Evolutionary conservation across 208 protist genomes (phyloP), one percentile per base, ranked within the genome.

Genomic region (Acanthamoeba lenticulata): DNA sequence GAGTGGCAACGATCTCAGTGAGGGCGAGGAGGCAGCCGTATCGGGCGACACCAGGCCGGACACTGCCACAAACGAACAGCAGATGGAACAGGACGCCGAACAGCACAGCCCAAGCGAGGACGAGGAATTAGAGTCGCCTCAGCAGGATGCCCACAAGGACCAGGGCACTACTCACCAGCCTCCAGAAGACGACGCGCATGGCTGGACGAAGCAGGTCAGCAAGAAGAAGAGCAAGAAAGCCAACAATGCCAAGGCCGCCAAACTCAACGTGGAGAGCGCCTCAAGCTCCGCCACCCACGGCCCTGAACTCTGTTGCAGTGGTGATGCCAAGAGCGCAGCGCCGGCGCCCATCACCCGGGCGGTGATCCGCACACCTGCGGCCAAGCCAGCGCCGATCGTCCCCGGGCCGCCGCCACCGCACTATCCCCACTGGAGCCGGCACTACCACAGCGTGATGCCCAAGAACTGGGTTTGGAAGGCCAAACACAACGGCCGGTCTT

Each of bases 381-480:
- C 65, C 11, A 74, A 74, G 36, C 65, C 65, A 3, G 65, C 65
- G 36, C 65, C 65, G 15, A 42, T 42, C 65, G 65, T 7, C 1
- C 6, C 65, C 5, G 65, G 65, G 9, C 65, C 65, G 36, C 65
- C 65, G 0, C 65, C 65, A 0, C 65, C 65, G 21, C 65, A 74
- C 65, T 74, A 40, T 29, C 65, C 65, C 65, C 38, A 74, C 36
- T 74, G 65, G 65, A 74, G 65, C 19, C n/a, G 65, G n/a, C 65
- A 74, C 19, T n/a, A 74, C 65, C 65, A 74, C 65, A 74, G 38
- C 65, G 65, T 74, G 65, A 74, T 74, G 0, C 65, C 65, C 36
- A 34, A 74, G 65, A 74, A 74, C 36, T 74, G 65, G 65, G 65
- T 74, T 21, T 74, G 65, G 65, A 74, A 74, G 65, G 65, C 65